phyloP scores from a whole-genome alignment of 495 filamentous ascomycete species.

The Hypomontagnella monticulosa region DNA sequence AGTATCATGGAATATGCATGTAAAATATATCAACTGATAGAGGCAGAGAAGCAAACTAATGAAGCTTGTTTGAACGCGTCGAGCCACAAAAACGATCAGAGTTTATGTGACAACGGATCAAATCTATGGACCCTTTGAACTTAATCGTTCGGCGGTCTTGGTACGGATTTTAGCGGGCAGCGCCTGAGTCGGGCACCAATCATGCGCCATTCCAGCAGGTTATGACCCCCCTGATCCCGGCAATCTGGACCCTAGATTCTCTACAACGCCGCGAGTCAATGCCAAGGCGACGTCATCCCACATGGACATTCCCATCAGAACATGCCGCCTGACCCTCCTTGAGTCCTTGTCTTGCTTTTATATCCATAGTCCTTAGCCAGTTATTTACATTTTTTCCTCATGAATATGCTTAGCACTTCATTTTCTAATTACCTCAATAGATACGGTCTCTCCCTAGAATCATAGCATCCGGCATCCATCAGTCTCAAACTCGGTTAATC shows the following conservation, averaged over 20 bases:
- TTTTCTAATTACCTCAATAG: too few species aligned
- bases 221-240: slow-evolving; percentile 2
- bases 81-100: slow-evolving; percentile 21
- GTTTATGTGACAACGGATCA: slow-evolving; percentile 9
- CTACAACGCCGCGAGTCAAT: slow-evolving; percentile 26
- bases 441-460: too few species aligned
- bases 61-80: slow-evolving; percentile 37
- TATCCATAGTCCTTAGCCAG: background rate
- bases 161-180: background rate
- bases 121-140: background rate
- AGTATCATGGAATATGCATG: background rate
- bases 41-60: too few species aligned
- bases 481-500: too few species aligned
- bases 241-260: background rate
- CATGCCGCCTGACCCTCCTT: slow-evolving; percentile 33
- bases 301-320: slow-evolving; percentile 7
- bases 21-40: too few species aligned
- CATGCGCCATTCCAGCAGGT: slow-evolving; percentile 14
- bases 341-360: slow-evolving; percentile 24
- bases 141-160: slow-evolving; percentile 2
- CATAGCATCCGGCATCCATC: too few species aligned
- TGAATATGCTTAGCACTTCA: too few species aligned
- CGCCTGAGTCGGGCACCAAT: slow-evolving; percentile 27
- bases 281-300: slow-evolving; percentile 49
- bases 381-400: too few species aligned